Evolutionary conservation across 2,329 filamentous ascomycete genomes (phyloP).

Genomic region (Fusarium nisikadoi): DNA sequence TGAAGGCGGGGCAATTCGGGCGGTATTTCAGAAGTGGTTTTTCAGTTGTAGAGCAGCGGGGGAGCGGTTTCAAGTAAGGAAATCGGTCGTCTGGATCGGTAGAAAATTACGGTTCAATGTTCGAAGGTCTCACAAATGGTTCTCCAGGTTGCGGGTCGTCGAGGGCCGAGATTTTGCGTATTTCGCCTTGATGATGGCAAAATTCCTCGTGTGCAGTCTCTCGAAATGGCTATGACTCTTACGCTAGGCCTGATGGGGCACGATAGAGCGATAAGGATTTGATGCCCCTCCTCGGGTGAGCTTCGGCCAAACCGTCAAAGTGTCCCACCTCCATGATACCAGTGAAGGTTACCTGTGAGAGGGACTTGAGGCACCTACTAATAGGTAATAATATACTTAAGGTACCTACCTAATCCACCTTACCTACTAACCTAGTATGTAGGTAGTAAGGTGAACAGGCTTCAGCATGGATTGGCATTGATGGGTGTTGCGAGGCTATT

Average conservation of each 20-base stretch:
- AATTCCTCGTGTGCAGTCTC: constrained; percentile 57
- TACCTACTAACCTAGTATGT: too few species aligned
- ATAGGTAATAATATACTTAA: too few species aligned
- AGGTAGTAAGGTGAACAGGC: not conserved
- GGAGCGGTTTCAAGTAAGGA: constrained; percentile 16
- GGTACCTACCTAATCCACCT: too few species aligned
- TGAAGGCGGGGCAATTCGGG: constrained; percentile 49
- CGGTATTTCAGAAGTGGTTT: constrained; percentile 35
- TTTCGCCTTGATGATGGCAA: constrained; percentile 53
- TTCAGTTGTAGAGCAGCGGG: constrained; percentile 30
- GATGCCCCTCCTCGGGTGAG: constrained; percentile 51
- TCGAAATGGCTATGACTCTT: constrained; percentile 51
- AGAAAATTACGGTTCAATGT: constrained; percentile 38
- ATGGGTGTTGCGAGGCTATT: not conserved
- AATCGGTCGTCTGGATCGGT: constrained; percentile 23
- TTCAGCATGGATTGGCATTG: not conserved
- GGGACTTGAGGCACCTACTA: not conserved
- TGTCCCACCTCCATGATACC: not conserved
- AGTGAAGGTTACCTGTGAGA: not conserved
- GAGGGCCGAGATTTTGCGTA: constrained; percentile 42
- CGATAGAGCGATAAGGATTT: constrained; percentile 54
- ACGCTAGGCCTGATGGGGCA: constrained; percentile 50
- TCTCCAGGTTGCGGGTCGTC: constrained; percentile 35
- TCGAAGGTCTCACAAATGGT: constrained; percentile 21
- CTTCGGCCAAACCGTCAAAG: constrained; percentile 30